phyloP scores from a whole-genome alignment of 768 basidiomycete species.

The Mycena chlorophos region DNA sequence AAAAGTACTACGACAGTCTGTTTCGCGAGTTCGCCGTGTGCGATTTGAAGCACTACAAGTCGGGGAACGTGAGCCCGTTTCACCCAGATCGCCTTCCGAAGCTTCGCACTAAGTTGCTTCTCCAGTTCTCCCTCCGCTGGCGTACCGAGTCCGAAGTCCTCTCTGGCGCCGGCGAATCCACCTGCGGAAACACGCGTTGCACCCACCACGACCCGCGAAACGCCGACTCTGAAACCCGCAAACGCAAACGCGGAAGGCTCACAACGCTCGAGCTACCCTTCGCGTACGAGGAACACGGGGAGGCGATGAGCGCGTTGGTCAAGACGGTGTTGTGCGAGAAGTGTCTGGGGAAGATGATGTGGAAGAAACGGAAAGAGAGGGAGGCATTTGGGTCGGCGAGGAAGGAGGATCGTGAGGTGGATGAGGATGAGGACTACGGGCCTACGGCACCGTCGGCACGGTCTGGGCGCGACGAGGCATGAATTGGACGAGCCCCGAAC shows the following conservation, averaged over 20 bases:
- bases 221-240: neutral
- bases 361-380: slow-evolving; percentile 75
- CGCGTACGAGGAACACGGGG: slow-evolving; percentile 77
- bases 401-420: neutral
- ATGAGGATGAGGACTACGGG: neutral
- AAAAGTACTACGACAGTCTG: slow-evolving; percentile 83
- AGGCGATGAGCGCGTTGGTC: slow-evolving; percentile 77
- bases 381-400: slow-evolving; percentile 14
- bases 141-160: slow-evolving; percentile 90
- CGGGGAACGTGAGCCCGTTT: slow-evolving; percentile 89
- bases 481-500: neutral
- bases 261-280: slow-evolving; percentile 89
- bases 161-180: slow-evolving; percentile 78
- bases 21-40: slow-evolving; percentile 92
- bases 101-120: neutral
- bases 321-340: slow-evolving; percentile 84
- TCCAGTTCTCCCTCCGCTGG: slow-evolving; percentile 91
- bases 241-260: slow-evolving; percentile 39
- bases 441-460: neutral
- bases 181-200: slow-evolving; percentile 90
- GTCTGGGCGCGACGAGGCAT: neutral
- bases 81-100: neutral
- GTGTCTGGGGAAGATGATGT: slow-evolving; percentile 84
- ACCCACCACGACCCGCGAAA: slow-evolving; percentile 50
- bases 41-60: slow-evolving; percentile 95